Conservation (phyloP, 2,329 filamentous ascomycete species). For the Magnaporthales sp. region DNA sequence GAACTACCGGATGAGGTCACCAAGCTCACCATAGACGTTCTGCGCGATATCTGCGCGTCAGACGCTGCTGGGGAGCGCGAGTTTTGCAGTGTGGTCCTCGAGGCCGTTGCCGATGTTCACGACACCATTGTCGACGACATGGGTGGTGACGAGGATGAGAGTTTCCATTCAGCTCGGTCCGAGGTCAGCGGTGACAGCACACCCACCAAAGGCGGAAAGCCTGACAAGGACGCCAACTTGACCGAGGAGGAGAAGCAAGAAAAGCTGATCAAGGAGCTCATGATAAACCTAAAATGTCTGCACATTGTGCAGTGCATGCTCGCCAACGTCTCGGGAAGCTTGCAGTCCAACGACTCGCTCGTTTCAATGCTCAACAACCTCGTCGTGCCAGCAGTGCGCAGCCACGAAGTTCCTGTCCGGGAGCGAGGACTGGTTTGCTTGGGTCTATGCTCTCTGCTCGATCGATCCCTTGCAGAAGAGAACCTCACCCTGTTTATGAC, state of each 20-base stretch:
- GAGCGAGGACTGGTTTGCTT: constrained; percentile 85
- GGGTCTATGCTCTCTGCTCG: constrained; percentile 83
- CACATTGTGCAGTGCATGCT: constrained; percentile 98
- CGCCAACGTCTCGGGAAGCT: constrained; percentile 77
- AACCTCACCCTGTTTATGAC: constrained; percentile 91
- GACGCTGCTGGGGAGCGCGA: constrained; percentile 68
- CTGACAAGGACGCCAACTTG: constrained; percentile 17
- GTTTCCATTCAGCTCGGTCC: constrained; percentile 88
- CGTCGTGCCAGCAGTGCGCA: constrained; percentile 88
- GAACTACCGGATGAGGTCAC: constrained; percentile 90
- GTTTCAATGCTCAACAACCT: constrained; percentile 97
- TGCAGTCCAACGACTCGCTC: constrained; percentile 85
- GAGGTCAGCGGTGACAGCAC: constrained; percentile 65
- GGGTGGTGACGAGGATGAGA: constrained; percentile 56
- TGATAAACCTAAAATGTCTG: constrained; percentile 97
- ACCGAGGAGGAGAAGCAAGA: constrained; percentile 58
- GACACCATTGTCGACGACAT: constrained; percentile 75
- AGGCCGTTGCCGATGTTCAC: constrained; percentile 93
- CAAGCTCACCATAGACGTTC: constrained; percentile 72
- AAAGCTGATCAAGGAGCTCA: constrained; percentile 81
- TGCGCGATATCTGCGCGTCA: constrained; percentile 74
- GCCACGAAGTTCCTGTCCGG: constrained; percentile 84
- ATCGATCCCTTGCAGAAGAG: constrained; percentile 83
- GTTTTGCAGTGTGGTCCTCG: constrained; percentile 77
- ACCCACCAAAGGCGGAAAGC: constrained; percentile 36